A percentile compares a stretch with the other conserved stretches of the same genome.
These are phyloP conservation scores for Acacia confusa DNA, from an alignment of 306 rosid genomes.

Conservation along the genomic window DNA sequence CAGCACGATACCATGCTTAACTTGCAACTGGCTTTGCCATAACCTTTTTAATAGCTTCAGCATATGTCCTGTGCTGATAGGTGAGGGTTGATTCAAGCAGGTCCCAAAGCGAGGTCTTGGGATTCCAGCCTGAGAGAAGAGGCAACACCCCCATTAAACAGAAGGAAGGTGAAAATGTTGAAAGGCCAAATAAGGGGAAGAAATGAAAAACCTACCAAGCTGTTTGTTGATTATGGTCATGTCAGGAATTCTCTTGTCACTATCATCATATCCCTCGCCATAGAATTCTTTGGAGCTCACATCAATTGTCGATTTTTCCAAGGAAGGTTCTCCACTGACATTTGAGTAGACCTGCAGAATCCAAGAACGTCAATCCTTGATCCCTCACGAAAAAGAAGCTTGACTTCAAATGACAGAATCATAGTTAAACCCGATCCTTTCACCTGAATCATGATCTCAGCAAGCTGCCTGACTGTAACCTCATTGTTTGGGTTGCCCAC, in stretches of 20 bases:
- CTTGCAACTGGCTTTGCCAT: conserved; percentile 69
- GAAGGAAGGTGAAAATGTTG: background rate
- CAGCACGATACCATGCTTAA: conserved; percentile 38
- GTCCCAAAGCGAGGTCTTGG: conserved; percentile 88
- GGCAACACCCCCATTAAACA: conserved; percentile 21
- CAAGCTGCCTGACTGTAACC: conserved; percentile 96
- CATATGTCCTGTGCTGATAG: conserved; percentile 90
- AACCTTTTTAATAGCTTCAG: conserved; percentile 74
- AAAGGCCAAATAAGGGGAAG: background rate
- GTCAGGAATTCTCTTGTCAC: conserved; percentile 95
- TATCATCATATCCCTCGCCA: conserved; percentile 90
- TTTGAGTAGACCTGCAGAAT: conserved; percentile 70
- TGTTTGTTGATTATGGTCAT: conserved; percentile 90
- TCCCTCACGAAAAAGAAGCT: background rate
- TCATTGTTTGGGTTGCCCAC: conserved; percentile 97
- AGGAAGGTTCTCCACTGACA: conserved; percentile 70
- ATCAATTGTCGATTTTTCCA: conserved; percentile 67
- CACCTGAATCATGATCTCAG: conserved; percentile 91
- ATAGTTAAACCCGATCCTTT: conserved; percentile 15
- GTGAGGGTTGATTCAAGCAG: conserved; percentile 92
- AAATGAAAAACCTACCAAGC: conserved; percentile 57
- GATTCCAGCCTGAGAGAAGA: conserved; percentile 72
- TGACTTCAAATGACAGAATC: background rate
- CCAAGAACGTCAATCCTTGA: background rate
- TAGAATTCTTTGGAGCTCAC: conserved; percentile 89